Evolutionary conservation across 2,329 filamentous ascomycete genomes (phyloP).

Genomic region (Coleophoma crateriformis): DNA sequence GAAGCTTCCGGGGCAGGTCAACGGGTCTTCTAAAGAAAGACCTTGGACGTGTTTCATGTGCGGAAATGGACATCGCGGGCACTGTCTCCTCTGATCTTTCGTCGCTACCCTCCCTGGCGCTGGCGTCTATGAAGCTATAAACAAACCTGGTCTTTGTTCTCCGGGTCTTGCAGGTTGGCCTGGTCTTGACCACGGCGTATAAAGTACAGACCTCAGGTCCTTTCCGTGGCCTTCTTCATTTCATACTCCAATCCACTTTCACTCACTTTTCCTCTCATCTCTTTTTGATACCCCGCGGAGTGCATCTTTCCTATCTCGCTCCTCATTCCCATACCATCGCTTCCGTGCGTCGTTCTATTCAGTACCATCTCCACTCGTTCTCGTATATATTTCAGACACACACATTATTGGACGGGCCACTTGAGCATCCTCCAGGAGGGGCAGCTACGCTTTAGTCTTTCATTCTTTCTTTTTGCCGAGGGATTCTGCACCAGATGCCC

Average conservation of each 20-base stretch:
- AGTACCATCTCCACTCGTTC: slow-evolving; percentile 10
- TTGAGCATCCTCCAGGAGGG: neutral
- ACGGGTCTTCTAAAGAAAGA: slow-evolving; percentile 8
- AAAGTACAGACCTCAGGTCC: slow-evolving; percentile 14
- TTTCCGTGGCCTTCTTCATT: slow-evolving; percentile 11
- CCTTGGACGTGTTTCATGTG: slow-evolving; percentile 10
- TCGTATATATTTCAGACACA: neutral
- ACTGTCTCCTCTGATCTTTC: neutral
- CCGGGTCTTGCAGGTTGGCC: neutral
- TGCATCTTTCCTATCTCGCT: slow-evolving; percentile 14
- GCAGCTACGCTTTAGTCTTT: slow-evolving; percentile 10
- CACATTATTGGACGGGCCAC: neutral
- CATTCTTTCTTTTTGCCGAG: slow-evolving; percentile 5
- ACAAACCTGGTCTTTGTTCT: neutral
- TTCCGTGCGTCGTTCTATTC: neutral
- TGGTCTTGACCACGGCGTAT: slow-evolving; percentile 1
- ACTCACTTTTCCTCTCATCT: slow-evolving; percentile 8
- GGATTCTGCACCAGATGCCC: slow-evolving; percentile 15
- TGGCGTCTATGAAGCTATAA: neutral
- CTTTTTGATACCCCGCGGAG: slow-evolving; percentile 11
- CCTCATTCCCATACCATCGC: neutral
- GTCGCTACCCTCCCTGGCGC: neutral
- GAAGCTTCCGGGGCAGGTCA: slow-evolving; percentile 2
- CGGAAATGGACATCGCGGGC: neutral
- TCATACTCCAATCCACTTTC: slow-evolving; percentile 14